These are phyloP conservation scores for Mimosa bimucronata DNA, from an alignment of 306 rosid species.

Conservation along the genomic window DNA sequence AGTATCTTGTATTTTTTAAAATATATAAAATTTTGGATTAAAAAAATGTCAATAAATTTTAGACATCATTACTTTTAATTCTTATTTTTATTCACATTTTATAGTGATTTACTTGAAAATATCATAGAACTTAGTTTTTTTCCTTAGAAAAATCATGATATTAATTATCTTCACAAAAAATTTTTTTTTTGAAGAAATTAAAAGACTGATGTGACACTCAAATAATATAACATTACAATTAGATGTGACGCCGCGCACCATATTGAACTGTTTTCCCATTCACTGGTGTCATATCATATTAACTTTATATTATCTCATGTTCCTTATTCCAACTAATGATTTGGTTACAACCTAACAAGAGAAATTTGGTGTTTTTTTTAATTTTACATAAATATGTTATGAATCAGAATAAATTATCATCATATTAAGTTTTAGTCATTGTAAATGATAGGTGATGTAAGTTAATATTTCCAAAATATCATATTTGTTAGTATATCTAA, in stretches of 20 bases:
- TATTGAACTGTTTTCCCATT: background rate
- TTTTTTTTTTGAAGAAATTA: no score
- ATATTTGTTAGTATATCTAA: no score
- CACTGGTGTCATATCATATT: background rate
- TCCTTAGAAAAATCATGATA: background rate
- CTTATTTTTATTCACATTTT: background rate
- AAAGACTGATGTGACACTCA: background rate
- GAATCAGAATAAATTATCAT: background rate
- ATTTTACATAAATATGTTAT: background rate
- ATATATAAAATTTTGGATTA: no score
- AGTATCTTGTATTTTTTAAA: no score
- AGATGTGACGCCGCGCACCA: background rate
- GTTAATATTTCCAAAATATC: no score
- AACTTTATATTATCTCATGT: background rate
- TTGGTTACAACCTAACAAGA: background rate
- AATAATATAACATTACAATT: background rate
- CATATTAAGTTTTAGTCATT: background rate
- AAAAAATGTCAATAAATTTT: no score
- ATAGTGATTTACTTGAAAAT: no score
- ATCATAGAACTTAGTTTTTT: no score
- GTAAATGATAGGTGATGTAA: background rate
- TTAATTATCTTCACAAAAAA: background rate
- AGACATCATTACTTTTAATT: no score
- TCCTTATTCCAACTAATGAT: background rate
- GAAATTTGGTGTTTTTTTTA: background rate